Evolutionary conservation across 441 rosid species (phyloP).

Genomic region (Theobroma grandiflorum): DNA sequence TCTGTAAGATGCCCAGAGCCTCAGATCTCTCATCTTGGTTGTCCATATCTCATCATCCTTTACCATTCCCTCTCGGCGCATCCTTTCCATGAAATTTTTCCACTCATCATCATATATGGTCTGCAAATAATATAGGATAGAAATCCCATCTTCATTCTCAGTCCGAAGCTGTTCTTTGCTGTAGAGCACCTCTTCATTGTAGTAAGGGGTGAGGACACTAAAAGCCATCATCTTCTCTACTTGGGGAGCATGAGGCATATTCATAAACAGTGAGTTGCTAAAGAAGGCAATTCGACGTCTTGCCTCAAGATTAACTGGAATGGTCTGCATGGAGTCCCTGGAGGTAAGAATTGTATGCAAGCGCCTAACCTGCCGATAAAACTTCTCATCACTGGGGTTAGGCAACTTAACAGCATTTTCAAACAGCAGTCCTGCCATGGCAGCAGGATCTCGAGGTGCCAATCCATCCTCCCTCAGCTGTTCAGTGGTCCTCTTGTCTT

Average conservation of each 20-base stretch:
- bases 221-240: conserved; percentile 98
- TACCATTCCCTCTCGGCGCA: conserved; percentile 82
- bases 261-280: conserved; percentile 95
- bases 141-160: conserved; percentile 93
- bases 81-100: conserved; percentile 87
- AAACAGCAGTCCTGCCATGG: conserved; percentile 66
- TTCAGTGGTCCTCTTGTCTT: conserved; percentile 60
- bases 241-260: conserved; percentile 95
- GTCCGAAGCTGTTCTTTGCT: conserved; percentile 83
- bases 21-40: conserved; percentile 65
- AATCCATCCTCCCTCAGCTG: conserved; percentile 68
- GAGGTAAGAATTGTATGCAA: conserved; percentile 83
- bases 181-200: conserved; percentile 85
- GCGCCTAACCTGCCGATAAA: conserved; percentile 82
- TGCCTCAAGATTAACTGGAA: conserved; percentile 90
- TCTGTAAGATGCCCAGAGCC: conserved; percentile 82
- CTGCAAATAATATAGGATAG: conserved; percentile 82
- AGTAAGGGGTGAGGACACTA: conserved; percentile 89
- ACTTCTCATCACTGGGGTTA: conserved; percentile 62
- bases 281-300: conserved; percentile 91
- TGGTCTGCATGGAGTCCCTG: conserved; percentile 78
- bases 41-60: conserved; percentile 72
- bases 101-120: conserved; percentile 90
- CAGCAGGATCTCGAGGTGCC: conserved; percentile 73
- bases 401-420: conserved; percentile 74